phyloP scores from a whole-genome alignment of 2,329 filamentous ascomycete species.

The Nigrospora osmanthi region DNA sequence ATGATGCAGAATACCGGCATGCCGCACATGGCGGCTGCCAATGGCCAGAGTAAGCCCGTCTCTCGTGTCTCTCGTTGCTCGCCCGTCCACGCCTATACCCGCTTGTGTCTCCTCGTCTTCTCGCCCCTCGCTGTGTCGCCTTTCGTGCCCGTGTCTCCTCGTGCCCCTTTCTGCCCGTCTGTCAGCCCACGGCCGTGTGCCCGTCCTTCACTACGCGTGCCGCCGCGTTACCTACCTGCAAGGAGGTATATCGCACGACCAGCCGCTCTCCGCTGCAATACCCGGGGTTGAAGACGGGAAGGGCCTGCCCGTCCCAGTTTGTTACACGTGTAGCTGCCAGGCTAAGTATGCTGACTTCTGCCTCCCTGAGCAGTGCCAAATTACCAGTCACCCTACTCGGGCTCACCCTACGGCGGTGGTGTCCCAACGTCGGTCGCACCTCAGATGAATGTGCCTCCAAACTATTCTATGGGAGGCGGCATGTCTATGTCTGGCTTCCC shows the following conservation, averaged over 20 bases:
- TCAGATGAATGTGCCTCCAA: conserved; percentile 38
- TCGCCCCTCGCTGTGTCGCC: not conserved
- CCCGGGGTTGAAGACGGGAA: conserved; percentile 1
- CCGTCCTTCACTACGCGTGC: too few species aligned
- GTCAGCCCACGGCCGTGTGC: too few species aligned
- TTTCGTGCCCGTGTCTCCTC: conserved; percentile 7
- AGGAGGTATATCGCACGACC: conserved; percentile 6
- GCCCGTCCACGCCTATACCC: conserved; percentile 8
- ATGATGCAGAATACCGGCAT: conserved; percentile 58
- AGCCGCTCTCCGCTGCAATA: conserved; percentile 4
- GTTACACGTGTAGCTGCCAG: conserved; percentile 1
- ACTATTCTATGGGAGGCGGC: conserved; percentile 48
- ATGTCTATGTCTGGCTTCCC: conserved; percentile 45
- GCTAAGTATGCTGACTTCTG: conserved; percentile 10
- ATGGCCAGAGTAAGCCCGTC: conserved; percentile 50
- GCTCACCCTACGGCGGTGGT: conserved; percentile 47
- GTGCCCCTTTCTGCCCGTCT: not conserved
- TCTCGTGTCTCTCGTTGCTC: conserved; percentile 10
- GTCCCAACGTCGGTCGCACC: conserved; percentile 39
- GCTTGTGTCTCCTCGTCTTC: not conserved
- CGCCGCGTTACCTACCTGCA: not conserved
- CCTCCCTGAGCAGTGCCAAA: conserved; percentile 35
- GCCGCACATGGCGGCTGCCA: conserved; percentile 47
- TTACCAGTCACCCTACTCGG: conserved; percentile 51
- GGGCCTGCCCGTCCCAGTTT: not conserved